Evolutionary conservation across 129 eudicot genomes (phyloP), one percentile per base, ranked within the genome.

Genomic region (Chrysanthemum seticuspe): DNA sequence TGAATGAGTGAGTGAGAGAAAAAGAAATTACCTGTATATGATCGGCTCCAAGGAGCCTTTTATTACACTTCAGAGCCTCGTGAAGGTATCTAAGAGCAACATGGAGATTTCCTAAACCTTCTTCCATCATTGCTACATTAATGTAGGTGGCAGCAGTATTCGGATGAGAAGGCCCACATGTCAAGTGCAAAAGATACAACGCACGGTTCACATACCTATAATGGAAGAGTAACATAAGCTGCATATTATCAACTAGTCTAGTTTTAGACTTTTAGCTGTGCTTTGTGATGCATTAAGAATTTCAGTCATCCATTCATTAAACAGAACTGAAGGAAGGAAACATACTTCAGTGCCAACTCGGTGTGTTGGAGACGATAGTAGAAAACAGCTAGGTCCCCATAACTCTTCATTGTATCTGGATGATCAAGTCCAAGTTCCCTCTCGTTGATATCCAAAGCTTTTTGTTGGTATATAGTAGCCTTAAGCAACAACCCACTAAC

Each of bases 321-420:
- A 36, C 67, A 13, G 1, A 74, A 56, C 5, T 64, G 5, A n/a
- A 64, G 40, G 50, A 31, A 7, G 36, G 12, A 31, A 19, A 70
- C 88, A 57, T 90, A 93, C 98, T 93, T 93, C 44, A 93, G 75
- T 73, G 98, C 98, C 74, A 93, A 69, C 84, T 93, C 98, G 11
- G 98, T 93, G 72, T 93, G 98, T 80, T 93, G 98, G 67, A 93
- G 98, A 40, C 98, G 83, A 21, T 93, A 93, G 84, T 93, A 93
- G 80, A 93, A 93, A 83, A 93, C 98, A 23, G 98, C 98, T 73
- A 93, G 79, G 70, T 93, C 98, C 56, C 98, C 97, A 57, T 93
- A 93, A 84, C 98, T 93, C 86, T 93, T 93, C 98, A 93, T 93
- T 74, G 97, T 93, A 76, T 90, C 98, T n/a, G 98, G 98, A 80